phyloP scores from a whole-genome alignment of 2,329 filamentous ascomycete species.

The Ceratocystis ficicola region DNA sequence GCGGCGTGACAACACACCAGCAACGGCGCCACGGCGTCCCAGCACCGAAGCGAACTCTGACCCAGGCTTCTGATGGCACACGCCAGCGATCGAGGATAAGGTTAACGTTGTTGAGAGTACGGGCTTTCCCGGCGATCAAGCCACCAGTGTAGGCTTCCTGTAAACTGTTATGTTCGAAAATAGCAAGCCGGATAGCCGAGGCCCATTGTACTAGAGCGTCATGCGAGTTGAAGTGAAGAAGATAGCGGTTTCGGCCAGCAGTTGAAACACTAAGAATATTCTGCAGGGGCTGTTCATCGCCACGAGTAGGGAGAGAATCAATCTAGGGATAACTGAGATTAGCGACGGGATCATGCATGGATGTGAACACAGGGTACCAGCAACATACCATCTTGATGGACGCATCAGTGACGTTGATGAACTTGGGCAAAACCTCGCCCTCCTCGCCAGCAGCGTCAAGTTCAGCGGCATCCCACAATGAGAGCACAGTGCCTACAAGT shows the following conservation, averaged over 20 bases:
- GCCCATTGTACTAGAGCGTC: constrained; percentile 94
- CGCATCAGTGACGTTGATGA: constrained; percentile 93
- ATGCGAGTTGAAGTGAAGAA: constrained; percentile 91
- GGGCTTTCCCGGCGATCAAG: constrained; percentile 88
- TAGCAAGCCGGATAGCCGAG: constrained; percentile 78
- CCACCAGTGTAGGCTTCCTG: constrained; percentile 96
- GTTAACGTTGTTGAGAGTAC: constrained; percentile 76
- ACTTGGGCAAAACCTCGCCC: constrained; percentile 75
- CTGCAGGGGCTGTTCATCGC: constrained; percentile 62
- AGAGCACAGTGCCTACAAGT: constrained; percentile 86
- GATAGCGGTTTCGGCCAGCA: constrained; percentile 85
- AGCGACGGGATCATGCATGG: not conserved
- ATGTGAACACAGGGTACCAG: not conserved
- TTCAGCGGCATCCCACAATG: constrained; percentile 88
- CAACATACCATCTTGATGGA: constrained; percentile 85
- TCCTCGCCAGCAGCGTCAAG: constrained; percentile 77
- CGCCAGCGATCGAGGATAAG: constrained; percentile 72
- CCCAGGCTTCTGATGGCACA: constrained; percentile 80
- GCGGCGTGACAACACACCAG: constrained; percentile 89
- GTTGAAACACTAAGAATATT: constrained; percentile 95
- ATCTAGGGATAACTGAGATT: constrained; percentile 42
- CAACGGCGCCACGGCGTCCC: constrained; percentile 93
- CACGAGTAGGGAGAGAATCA: constrained; percentile 80
- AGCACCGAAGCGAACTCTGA: constrained; percentile 84
- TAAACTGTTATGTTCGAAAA: constrained; percentile 85